Evolutionary conservation across 1,284 basidiomycete species (phyloP).

Genomic region (Boletus smithii): DNA sequence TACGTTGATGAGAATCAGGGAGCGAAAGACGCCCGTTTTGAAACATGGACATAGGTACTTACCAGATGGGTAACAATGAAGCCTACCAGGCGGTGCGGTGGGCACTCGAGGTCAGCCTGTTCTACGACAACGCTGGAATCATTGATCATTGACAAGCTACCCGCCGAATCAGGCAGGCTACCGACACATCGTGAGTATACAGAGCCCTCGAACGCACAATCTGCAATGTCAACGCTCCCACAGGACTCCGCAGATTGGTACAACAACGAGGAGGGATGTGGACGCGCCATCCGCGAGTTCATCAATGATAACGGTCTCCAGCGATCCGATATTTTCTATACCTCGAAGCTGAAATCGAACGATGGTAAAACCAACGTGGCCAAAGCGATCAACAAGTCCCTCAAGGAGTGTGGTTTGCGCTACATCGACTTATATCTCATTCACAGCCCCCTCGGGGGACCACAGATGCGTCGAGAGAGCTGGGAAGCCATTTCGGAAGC

Average conservation of each 20-base stretch:
- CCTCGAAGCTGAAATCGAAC: constrained; percentile 66
- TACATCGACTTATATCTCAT: constrained; percentile 5
- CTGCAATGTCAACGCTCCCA: background rate
- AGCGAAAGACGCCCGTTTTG: background rate
- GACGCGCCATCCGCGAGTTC: constrained; percentile 58
- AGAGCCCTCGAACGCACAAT: background rate
- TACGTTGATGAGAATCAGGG: background rate
- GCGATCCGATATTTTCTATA: constrained; percentile 56
- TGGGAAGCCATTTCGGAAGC: constrained; percentile 1
- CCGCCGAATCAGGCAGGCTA: constrained; percentile 1
- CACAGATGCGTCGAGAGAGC: constrained; percentile 41
- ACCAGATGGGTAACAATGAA: constrained; percentile 2
- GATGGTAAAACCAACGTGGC: constrained; percentile 44
- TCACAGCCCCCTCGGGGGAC: constrained; percentile 17
- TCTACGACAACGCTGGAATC: background rate
- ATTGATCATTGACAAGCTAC: background rate
- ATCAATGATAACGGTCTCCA: constrained; percentile 42
- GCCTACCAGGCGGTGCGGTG: constrained; percentile 6
- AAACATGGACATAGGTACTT: constrained; percentile 5
- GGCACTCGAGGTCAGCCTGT: constrained; percentile 7
- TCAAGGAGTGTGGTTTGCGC: constrained; percentile 43
- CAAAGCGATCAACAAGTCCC: constrained; percentile 51
- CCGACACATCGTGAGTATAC: constrained; percentile 10
- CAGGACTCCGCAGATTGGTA: constrained; percentile 40
- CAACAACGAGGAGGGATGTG: constrained; percentile 64